phyloP scores from a whole-genome alignment of 768 basidiomycete species.

The Suillus alpinus region DNA sequence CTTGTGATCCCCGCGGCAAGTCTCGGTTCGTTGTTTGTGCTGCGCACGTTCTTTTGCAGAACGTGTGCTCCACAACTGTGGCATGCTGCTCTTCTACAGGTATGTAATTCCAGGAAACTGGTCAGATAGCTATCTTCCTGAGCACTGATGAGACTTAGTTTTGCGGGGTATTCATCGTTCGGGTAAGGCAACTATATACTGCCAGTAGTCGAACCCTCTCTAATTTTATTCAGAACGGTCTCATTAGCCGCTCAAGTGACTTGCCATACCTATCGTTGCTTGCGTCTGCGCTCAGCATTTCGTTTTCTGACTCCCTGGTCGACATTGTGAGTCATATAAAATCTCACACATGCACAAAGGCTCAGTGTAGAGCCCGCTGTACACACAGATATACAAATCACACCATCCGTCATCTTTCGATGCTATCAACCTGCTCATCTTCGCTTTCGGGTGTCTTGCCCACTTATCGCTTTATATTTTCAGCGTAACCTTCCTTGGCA shows the following conservation, averaged over 20 bases:
- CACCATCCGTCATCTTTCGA: slow-evolving; percentile 16
- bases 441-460: slow-evolving; percentile 19
- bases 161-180: slow-evolving; percentile 31
- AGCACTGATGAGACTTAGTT: slow-evolving; percentile 7
- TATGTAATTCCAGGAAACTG: slow-evolving; percentile 9
- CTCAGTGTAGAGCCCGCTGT: neutral
- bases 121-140: neutral
- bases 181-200: slow-evolving; percentile 14
- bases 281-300: slow-evolving; percentile 18
- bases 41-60: slow-evolving; percentile 18
- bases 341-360: slow-evolving; percentile 1
- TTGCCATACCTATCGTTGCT: slow-evolving; percentile 13
- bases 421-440: slow-evolving; percentile 23
- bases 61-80: slow-evolving; percentile 22
- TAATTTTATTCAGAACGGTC: slow-evolving; percentile 7
- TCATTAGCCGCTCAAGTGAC: slow-evolving; percentile 12
- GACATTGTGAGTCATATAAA: slow-evolving; percentile 20
- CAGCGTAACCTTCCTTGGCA: slow-evolving; percentile 6
- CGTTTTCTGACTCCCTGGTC: slow-evolving; percentile 18
- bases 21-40: slow-evolving; percentile 17
- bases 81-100: slow-evolving; percentile 34
- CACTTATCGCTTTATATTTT: slow-evolving; percentile 15
- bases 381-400: slow-evolving; percentile 21
- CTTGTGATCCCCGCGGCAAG: slow-evolving; percentile 23
- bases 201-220: neutral